Evolutionary conservation across 768 basidiomycete species (phyloP).

Genomic region (Mycena albidolilacea): DNA sequence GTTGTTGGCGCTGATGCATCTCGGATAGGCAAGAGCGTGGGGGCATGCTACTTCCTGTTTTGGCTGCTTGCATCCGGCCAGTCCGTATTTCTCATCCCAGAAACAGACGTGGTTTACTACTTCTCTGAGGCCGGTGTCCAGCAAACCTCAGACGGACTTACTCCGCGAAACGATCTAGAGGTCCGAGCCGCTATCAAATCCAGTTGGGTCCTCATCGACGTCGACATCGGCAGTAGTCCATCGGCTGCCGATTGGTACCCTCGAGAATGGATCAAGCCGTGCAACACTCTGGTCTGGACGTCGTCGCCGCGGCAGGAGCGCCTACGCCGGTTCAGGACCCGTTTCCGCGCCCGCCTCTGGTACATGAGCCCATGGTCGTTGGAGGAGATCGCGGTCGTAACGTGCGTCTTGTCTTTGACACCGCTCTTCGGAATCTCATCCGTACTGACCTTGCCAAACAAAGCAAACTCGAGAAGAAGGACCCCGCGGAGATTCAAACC

Average conservation of each 20-base stretch:
- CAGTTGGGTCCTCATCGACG: conserved; percentile 26
- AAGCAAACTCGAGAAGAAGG: background rate
- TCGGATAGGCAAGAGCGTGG: conserved; percentile 26
- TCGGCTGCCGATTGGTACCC: too few relatives aligned
- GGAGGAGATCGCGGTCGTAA: too few relatives aligned
- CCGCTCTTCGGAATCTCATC: too few relatives aligned
- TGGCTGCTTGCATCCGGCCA: conserved; percentile 13
- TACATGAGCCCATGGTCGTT: too few relatives aligned
- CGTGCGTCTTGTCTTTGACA: too few relatives aligned
- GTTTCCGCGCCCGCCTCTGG: too few relatives aligned
- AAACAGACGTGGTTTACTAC: background rate
- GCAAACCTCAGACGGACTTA: background rate
- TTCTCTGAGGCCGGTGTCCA: conserved; percentile 27
- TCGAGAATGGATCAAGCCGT: too few relatives aligned
- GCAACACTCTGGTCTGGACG: too few relatives aligned
- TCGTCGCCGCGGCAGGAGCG: too few relatives aligned
- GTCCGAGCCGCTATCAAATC: background rate
- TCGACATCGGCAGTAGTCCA: background rate
- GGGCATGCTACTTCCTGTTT: conserved; percentile 1
- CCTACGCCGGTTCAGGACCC: too few relatives aligned
- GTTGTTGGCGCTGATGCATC: conserved; percentile 13
- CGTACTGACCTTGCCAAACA: too few relatives aligned
- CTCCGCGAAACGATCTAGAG: background rate
- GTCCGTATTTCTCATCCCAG: conserved; percentile 9
- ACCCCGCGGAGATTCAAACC: background rate